phyloP scores from a whole-genome alignment of 495 filamentous ascomycete genomes.

The Cladorrhinum samala region DNA sequence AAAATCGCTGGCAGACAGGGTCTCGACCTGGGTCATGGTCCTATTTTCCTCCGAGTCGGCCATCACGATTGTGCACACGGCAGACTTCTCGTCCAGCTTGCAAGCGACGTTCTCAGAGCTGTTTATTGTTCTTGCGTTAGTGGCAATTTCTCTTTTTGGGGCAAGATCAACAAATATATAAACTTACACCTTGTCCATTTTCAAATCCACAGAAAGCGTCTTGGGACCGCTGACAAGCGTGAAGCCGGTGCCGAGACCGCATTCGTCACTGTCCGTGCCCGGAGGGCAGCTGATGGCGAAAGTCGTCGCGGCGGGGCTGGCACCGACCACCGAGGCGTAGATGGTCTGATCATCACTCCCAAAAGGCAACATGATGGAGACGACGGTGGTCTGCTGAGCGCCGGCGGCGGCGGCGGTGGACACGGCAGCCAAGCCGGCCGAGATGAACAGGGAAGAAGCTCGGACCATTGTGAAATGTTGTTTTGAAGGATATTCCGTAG shows the following conservation, averaged over 20 bases:
- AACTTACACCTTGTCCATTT: neutral
- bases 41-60: neutral
- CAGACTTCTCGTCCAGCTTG: neutral
- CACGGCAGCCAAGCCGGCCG: conserved; percentile 16
- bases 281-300: conserved; percentile 37
- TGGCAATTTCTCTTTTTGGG: neutral
- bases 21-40: neutral
- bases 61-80: neutral
- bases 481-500: neutral
- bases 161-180: neutral
- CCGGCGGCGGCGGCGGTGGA: neutral
- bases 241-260: conserved; percentile 19
- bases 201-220: conserved; percentile 20
- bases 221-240: conserved; percentile 27
- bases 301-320: conserved; percentile 34
- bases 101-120: neutral
- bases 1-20: no score
- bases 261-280: conserved; percentile 19
- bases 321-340: conserved; percentile 37
- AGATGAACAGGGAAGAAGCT: conserved; percentile 15
- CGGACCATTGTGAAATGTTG: conserved; percentile 6
- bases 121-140: neutral
- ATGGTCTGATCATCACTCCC: conserved; percentile 29
- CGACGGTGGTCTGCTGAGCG: conserved; percentile 25
- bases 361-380: conserved; percentile 32